Evolutionary conservation across 2,329 filamentous ascomycete species (phyloP), one percentile per base, ranked within the genome.

Genomic region (Thelonectria rubi): DNA sequence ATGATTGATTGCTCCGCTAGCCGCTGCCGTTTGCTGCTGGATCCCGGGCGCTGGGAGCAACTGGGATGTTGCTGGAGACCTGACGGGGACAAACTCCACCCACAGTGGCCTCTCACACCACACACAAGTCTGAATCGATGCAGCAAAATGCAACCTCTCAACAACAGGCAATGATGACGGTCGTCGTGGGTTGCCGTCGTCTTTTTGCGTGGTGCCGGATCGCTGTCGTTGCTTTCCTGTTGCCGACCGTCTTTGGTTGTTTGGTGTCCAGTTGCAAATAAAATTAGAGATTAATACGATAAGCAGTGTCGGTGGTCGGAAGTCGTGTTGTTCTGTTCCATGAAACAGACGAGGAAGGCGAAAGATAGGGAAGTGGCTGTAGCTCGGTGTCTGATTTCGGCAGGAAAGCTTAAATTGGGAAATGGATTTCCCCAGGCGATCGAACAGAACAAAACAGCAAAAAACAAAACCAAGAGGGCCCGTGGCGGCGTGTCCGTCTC

Each of bases 231-330:
- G 52, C 26, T 52, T 60, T 24, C 42, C 47, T 17, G 9, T 18
- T 39, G 34, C 17, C 40, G 46, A 26, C 34, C 30, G 30, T 39
- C n/a, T 5, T 32, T 21, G 24, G 34, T n/a, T 17, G 26, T 32
- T 55, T 51, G 17, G n/a, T 51, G 39, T 12, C 15, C 4, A 7
- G 7, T 24, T 24, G 24, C 7, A 24, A 47, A 49, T 45, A 42
- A 17, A 52, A 56, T 61, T 56, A 61, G 48, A 56, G 24, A 61
- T 61, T 53, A 61, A 53, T 61, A 46, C 49, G 40, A 50, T 40
- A 39, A 53, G 43, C 18, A 37, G 21, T 15, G 34, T 49, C 37
- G 54, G 46, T 43, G 14, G 47, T 52, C 48, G 39, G 58, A 30
- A 52, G 48, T 56, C 48, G 58, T 47, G 24, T 42, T 55, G 48